A percentile compares a stretch with the other conserved stretches of the same genome.
Conservation (phyloP, 768 basidiomycete genomes). For the Pleurotus platypus region DNA sequence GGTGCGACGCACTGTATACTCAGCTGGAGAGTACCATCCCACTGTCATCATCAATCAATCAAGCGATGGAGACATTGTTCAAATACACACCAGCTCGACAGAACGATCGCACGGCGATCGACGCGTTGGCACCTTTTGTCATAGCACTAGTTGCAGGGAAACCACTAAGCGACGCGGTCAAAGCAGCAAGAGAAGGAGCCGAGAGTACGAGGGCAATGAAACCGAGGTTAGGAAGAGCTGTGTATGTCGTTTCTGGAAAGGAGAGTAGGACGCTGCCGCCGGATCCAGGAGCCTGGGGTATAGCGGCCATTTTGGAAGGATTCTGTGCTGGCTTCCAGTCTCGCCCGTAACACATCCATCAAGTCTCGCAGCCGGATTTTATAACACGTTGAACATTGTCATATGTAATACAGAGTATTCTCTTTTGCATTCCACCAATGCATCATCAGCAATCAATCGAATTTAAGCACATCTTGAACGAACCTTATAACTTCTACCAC, state of each 20-base stretch:
- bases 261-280: constrained; percentile 27
- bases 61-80: constrained; percentile 26
- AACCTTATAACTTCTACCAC: background rate
- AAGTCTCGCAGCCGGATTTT: no score
- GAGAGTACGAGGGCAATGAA: constrained; percentile 44
- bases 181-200: constrained; percentile 39
- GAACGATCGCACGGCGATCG: constrained; percentile 54
- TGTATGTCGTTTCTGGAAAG: constrained; percentile 38
- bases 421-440: no score
- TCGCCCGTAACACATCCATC: no score
- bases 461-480: no score
- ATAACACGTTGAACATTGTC: no score
- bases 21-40: constrained; percentile 11
- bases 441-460: no score
- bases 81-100: constrained; percentile 47
- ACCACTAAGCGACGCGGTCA: constrained; percentile 26
- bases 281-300: constrained; percentile 58
- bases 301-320: constrained; percentile 38
- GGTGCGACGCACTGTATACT: constrained; percentile 23
- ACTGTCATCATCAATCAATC: constrained; percentile 16
- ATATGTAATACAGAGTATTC: no score
- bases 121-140: constrained; percentile 48
- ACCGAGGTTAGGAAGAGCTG: constrained; percentile 46
- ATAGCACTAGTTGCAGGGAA: constrained; percentile 20
- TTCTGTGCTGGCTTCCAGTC: constrained; percentile 14